Percentiles rank a stretch among this genome's conserved stretches.
Evolutionary conservation across 176 grass and related monocot genomes (phyloP).

Genomic region (Bromus sterilis): DNA sequence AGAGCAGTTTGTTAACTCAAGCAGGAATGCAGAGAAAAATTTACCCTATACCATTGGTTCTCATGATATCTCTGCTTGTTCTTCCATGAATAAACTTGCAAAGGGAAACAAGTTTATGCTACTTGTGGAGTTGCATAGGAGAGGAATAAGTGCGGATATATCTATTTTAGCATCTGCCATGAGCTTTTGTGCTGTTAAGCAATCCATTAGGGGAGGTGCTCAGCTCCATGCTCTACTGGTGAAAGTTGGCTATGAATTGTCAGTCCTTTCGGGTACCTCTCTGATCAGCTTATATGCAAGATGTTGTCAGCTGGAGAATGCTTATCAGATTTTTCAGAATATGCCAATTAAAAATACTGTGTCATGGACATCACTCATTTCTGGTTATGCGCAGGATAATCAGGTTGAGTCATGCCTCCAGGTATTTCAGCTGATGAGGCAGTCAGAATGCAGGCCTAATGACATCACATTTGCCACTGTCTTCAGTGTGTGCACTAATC

Average conservation of each 20-base stretch:
- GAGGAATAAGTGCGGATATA: conserved; percentile 16
- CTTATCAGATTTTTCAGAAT: conserved; percentile 30
- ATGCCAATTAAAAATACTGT: conserved; percentile 49
- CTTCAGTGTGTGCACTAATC: conserved; percentile 35
- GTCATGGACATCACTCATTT: conserved; percentile 57
- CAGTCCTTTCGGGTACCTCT: conserved; percentile 29
- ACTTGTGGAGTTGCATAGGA: conserved; percentile 32
- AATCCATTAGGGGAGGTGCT: conserved; percentile 8
- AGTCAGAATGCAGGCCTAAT: conserved; percentile 44
- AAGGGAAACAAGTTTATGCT: conserved; percentile 27
- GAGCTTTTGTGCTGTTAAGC: conserved; percentile 29
- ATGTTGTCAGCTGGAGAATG: conserved; percentile 21
- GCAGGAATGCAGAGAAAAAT: neutral
- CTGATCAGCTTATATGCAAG: conserved; percentile 60
- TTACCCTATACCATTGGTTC: neutral
- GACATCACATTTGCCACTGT: conserved; percentile 56
- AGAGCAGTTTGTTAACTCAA: neutral
- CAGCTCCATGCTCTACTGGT: conserved; percentile 49
- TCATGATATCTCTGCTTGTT: neutral
- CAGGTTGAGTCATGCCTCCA: conserved; percentile 29
- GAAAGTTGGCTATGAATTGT: conserved; percentile 35
- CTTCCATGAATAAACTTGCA: neutral
- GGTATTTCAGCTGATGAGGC: conserved; percentile 41
- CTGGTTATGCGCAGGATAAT: conserved; percentile 41
- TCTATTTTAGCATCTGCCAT: conserved; percentile 35